These are phyloP conservation scores for Letharia columbiana DNA, from an alignment of 495 filamentous ascomycete species.

Conservation along the genomic window DNA sequence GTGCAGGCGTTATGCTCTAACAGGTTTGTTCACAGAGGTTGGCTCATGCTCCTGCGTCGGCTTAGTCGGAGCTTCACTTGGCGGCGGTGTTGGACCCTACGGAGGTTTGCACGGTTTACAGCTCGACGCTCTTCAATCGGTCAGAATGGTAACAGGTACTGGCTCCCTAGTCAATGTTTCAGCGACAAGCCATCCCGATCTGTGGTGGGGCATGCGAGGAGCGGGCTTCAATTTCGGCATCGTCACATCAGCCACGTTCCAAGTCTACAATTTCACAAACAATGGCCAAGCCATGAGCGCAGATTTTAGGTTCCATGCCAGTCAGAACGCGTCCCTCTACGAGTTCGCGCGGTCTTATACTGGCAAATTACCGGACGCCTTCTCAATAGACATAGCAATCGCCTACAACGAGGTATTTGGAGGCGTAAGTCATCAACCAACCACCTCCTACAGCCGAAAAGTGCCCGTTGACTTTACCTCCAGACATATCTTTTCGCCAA, in stretches of 20 bases:
- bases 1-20: constrained; percentile 12
- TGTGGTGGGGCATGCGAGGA: constrained; percentile 33
- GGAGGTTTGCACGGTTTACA: constrained; percentile 32
- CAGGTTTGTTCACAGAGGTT: constrained; percentile 10
- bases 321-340: constrained; percentile 4
- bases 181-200: constrained; percentile 23
- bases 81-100: constrained; percentile 31
- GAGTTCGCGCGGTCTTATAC: background rate
- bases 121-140: constrained; percentile 31
- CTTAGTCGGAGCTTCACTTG: constrained; percentile 31
- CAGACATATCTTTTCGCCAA: constrained; percentile 18
- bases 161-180: constrained; percentile 29
- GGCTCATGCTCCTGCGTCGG: constrained; percentile 28
- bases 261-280: constrained; percentile 20
- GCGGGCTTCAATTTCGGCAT: constrained; percentile 32
- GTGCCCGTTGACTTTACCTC: background rate
- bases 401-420: constrained; percentile 25
- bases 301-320: constrained; percentile 26
- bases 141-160: constrained; percentile 30
- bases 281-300: constrained; percentile 27
- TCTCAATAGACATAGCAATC: constrained; percentile 24
- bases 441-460: background rate
- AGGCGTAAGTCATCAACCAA: constrained; percentile 9
- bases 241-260: constrained; percentile 21
- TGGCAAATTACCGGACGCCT: constrained; percentile 12